Evolutionary conservation across 2,329 filamentous ascomycete species (phyloP), one percentile per base, ranked within the genome.

Genomic region (Calonectria pteridis): DNA sequence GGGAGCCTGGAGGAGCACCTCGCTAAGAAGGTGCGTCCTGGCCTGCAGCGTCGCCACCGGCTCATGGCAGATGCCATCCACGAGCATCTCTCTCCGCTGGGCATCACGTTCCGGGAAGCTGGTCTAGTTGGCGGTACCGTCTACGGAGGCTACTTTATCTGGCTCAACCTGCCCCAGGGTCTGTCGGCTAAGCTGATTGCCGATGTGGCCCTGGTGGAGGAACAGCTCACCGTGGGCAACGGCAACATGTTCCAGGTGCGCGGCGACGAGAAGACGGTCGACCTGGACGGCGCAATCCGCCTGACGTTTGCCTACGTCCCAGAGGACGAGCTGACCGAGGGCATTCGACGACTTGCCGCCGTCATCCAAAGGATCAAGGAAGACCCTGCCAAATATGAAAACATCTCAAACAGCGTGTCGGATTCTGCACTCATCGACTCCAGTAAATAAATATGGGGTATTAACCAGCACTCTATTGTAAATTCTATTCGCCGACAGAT

Each of bases 111-210:
- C 40, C 80, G 82, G 33, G 82, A 85, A 77, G 77, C 80, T 23
- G 83, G 78, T 18, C 84, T 89, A 69, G 79, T 83, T 1, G 82
- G 85, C 69, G 83, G 86, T 40, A 82, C 86, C 4, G 83, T 93
- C 4, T 93, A 93, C 35, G 95, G 95, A 0, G 95, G 95, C 0
- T 98, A 96, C 82, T 98, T 98, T 82, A 86, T 98, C 62, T 98
- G 95, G 95, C 84, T 97, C 31, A 88, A 87, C 1, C 83, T 98
- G 6, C 92, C 93, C 0, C 75, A 82, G 2, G 83, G 75, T 69
- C 55, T 86, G 3, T 84, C 93, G 68, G 86, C 88, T 11, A 91
- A 84, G 37, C 87, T 88, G 10, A 86, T 95, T 37, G 90, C 90
- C 9, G 84, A 88, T 77, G 86, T 87, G 49, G 93, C 93, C 20